Percentiles rank a stretch among this genome's conserved stretches.
These are phyloP conservation scores for Colletotrichum neosansevieriae DNA, from an alignment of 2,329 filamentous ascomycete species.

Conservation along the genomic window DNA sequence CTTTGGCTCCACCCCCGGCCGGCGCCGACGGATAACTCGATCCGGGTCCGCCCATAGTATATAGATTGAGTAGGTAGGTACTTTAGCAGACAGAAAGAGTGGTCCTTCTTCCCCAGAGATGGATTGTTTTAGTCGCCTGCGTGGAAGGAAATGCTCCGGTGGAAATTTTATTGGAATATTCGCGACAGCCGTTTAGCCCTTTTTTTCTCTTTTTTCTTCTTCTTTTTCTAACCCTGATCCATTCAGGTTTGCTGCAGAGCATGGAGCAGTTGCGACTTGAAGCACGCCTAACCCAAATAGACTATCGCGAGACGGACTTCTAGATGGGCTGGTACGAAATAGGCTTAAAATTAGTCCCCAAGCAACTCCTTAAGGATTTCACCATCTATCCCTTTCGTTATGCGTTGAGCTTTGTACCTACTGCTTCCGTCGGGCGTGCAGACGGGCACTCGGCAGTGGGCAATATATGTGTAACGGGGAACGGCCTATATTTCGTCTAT, in stretches of 20 bases:
- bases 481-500: conserved; percentile 26
- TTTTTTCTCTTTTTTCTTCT: neutral
- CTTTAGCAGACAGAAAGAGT: conserved; percentile 10
- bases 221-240: neutral
- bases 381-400: conserved; percentile 9
- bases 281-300: conserved; percentile 1
- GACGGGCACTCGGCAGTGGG: conserved; percentile 17
- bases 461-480: conserved; percentile 34
- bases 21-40: conserved; percentile 22
- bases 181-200: neutral
- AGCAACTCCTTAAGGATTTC: conserved; percentile 3
- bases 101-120: conserved; percentile 2
- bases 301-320: neutral
- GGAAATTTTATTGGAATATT: neutral
- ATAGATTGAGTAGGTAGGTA: no score
- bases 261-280: neutral
- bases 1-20: conserved; percentile 9
- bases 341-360: conserved; percentile 7
- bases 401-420: conserved; percentile 7
- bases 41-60: conserved; percentile 10
- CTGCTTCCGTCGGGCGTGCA: neutral
- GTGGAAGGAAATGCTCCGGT: neutral
- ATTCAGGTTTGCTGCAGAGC: neutral
- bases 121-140: neutral
- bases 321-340: neutral